phyloP scores from a whole-genome alignment of 208 protist species.

The Trypanosoma theileri region DNA sequence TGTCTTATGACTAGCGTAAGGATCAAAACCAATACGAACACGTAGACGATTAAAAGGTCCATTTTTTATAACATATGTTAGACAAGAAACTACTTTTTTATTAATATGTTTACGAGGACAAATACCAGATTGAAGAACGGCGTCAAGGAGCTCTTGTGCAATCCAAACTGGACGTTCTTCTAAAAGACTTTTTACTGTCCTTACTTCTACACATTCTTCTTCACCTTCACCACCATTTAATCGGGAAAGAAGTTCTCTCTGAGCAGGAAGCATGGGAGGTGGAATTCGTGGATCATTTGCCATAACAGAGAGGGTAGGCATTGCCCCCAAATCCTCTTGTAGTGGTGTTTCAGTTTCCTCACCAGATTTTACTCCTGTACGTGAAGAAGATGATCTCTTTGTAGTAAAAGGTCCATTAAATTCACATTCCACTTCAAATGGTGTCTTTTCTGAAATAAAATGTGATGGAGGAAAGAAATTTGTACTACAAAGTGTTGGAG shows the following conservation, averaged over 20 bases:
- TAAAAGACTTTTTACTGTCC: constrained; percentile 43
- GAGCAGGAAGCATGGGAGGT: constrained; percentile 35
- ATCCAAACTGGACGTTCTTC: constrained; percentile 66
- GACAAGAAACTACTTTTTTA: constrained; percentile 56
- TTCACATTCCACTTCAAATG: constrained; percentile 54
- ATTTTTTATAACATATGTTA: constrained; percentile 71
- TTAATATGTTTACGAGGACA: constrained; percentile 69
- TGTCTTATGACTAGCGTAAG: constrained; percentile 52
- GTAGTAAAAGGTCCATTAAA: constrained; percentile 2
- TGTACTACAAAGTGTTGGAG: constrained; percentile 41
- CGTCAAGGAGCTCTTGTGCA: constrained; percentile 45
- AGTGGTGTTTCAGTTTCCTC: constrained; percentile 2
- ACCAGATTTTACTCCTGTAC: not conserved
- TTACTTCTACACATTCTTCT: constrained; percentile 52
- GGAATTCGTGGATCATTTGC: constrained; percentile 35
- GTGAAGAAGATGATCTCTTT: not conserved
- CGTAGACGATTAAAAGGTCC: constrained; percentile 83
- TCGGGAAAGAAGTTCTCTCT: constrained; percentile 26
- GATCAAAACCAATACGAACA: constrained; percentile 74
- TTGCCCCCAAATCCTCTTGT: constrained; percentile 30
- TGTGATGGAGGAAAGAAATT: constrained; percentile 66
- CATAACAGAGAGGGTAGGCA: constrained; percentile 39
- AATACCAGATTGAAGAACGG: constrained; percentile 57
- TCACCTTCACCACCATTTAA: constrained; percentile 27
- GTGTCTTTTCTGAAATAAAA: constrained; percentile 44